Base-by-base conservation (phyloP, 768 basidiomycete species). In the Boletus vermiculosoides region DNA sequence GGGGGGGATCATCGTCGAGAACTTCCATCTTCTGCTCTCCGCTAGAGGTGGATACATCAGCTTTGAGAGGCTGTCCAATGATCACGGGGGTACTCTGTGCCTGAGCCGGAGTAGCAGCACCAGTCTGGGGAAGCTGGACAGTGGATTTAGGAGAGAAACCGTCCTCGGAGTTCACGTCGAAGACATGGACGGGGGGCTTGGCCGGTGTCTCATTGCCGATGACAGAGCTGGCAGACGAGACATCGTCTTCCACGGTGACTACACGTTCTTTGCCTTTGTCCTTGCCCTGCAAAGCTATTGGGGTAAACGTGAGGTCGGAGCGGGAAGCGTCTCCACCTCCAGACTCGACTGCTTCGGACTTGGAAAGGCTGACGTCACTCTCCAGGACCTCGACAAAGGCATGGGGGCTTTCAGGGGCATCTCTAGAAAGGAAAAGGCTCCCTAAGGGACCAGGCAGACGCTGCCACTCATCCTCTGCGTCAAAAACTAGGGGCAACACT, bases 401-500 rank as follows among this genome's bases (percentile, higher is more conserved):
- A 71, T 87, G 86, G 4, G 84, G 80, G 50, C 75, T 78, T 23
- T 77, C 74, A 46, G 68, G 62, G 39, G 69, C 67, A 5, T 70
- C 67, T 39, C 57, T 59, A 31, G 68, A 67, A 34, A 68, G 61
- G 61, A 80, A 78, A 16, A 84, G 65, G 25, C 75, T 78, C 31
- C 75, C 74, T 15, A 81, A 58, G 54, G 59, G 66, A 6, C 66
- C 66, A 22, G 79, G 80, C 31, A 88, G 74, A 45, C 74, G 75
- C 64, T 88, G 83, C 89, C 88, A 90, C 41, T 84, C 86, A 41
- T 84, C 81, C 23, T 84, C 83, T 46, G 75, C 66, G 25, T 79
- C 80, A 40, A 79, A 75, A 45, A 77, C 72, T 34, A 78, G 68
- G 36, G 81, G 76, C 10, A 79, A 74, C 40, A 78, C 74, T 25